Percentiles rank a stretch among this genome's conserved stretches.
Conservation (phyloP, 2,329 filamentous ascomycete genomes). For the Huntiella abstrusa region DNA sequence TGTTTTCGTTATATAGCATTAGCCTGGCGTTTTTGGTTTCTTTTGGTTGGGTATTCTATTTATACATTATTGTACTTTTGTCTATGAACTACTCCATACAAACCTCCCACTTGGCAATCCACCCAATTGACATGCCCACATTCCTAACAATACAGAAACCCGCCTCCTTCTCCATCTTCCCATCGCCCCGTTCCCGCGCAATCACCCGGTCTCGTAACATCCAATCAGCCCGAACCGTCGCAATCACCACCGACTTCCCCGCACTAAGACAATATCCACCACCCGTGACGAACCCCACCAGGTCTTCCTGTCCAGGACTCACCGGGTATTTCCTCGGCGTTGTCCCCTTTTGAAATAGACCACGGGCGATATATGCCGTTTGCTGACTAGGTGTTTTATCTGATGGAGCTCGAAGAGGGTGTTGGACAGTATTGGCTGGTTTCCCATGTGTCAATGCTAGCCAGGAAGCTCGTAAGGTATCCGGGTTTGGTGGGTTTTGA, state of each 20-base stretch:
- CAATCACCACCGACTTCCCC: slow-evolving; percentile 59
- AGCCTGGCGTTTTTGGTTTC: background rate
- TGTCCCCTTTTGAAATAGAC: slow-evolving; percentile 24
- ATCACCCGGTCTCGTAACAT: background rate
- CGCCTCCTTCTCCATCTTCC: slow-evolving; percentile 15
- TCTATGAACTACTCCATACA: slow-evolving; percentile 20
- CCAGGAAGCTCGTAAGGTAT: slow-evolving; percentile 49
- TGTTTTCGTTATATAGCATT: background rate
- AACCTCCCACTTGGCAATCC: slow-evolving; percentile 62
- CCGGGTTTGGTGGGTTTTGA: slow-evolving; percentile 22
- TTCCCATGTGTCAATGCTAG: slow-evolving; percentile 28
- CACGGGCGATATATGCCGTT: slow-evolving; percentile 27
- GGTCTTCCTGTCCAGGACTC: slow-evolving; percentile 52
- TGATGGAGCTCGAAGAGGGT: slow-evolving; percentile 7
- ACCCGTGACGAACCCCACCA: slow-evolving; percentile 80
- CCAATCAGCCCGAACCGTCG: slow-evolving; percentile 30
- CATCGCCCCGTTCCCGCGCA: background rate
- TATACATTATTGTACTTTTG: background rate
- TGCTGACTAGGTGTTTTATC: slow-evolving; percentile 17
- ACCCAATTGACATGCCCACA: slow-evolving; percentile 58
- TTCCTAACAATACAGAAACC: slow-evolving; percentile 61
- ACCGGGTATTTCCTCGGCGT: slow-evolving; percentile 30
- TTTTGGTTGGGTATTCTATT: background rate
- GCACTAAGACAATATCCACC: slow-evolving; percentile 66
- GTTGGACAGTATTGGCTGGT: background rate